These are phyloP conservation scores for Pseudoturritis turrita DNA, from an alignment of 345 rosid genomes.

Conservation along the genomic window DNA sequence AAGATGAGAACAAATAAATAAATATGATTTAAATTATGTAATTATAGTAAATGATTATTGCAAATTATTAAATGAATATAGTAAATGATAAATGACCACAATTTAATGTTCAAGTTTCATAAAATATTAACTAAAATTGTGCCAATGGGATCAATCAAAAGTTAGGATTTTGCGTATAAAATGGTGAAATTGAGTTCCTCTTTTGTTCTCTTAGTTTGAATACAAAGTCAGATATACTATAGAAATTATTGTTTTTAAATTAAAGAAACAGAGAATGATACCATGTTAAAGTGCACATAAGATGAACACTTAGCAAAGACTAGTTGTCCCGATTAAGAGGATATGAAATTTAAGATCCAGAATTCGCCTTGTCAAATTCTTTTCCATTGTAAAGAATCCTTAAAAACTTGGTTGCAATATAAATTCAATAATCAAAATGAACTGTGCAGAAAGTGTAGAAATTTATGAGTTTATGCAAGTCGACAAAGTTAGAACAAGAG, in stretches of 20 bases:
- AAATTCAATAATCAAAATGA: neutral
- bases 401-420: neutral
- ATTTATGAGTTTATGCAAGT: neutral
- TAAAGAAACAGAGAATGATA: neutral
- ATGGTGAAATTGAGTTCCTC: neutral
- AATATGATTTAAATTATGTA: neutral
- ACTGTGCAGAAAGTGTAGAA: neutral
- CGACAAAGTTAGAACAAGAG: neutral
- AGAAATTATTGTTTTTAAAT: neutral
- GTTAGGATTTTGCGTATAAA: neutral
- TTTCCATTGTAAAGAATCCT: neutral
- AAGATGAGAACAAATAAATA: too few relatives aligned
- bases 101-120: neutral
- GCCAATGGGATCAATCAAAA: neutral
- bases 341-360: neutral
- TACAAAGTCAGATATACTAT: neutral
- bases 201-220: neutral
- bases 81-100: neutral
- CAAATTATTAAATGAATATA: too few relatives aligned
- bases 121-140: neutral
- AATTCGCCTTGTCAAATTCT: neutral
- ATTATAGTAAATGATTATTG: neutral
- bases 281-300: neutral
- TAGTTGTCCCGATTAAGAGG: neutral
- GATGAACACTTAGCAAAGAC: neutral